A percentile compares a stretch with the other conserved stretches of the same genome.
These are phyloP conservation scores for Flaveria trinervia DNA, from an alignment of 129 eudicot genomes.

Conservation along the genomic window DNA sequence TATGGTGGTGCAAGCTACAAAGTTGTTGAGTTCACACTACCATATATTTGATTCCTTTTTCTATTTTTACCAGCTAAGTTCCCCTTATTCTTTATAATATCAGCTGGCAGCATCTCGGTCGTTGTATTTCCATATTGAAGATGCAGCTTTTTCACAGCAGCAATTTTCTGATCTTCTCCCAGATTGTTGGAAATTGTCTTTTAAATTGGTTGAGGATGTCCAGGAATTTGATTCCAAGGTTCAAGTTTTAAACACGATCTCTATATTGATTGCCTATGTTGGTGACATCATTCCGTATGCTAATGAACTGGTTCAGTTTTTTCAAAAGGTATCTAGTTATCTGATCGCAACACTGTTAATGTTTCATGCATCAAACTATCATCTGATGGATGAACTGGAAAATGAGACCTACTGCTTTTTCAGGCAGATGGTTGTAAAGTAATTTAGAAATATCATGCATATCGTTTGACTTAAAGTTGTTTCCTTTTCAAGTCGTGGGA, in stretches of 20 bases:
- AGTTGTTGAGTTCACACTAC: conserved; percentile 11
- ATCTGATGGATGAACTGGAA: conserved; percentile 3
- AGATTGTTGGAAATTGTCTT: conserved; percentile 81
- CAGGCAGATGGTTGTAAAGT: conserved; percentile 1
- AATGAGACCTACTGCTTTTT: not conserved
- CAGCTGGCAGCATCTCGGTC: conserved; percentile 95
- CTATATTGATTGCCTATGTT: conserved; percentile 68
- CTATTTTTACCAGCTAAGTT: conserved; percentile 5
- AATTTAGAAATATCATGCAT: not conserved
- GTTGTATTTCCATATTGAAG: conserved; percentile 86
- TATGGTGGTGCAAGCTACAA: conserved; percentile 40
- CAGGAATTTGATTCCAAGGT: conserved; percentile 98
- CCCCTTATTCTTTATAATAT: conserved; percentile 27
- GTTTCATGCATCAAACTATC: conserved; percentile 2
- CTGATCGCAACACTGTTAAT: conserved; percentile 8
- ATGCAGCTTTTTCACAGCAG: conserved; percentile 83
- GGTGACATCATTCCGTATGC: conserved; percentile 76
- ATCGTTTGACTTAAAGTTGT: conserved; percentile 25
- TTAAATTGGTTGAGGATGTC: conserved; percentile 81
- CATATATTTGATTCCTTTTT: conserved; percentile 18
- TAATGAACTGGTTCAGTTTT: conserved; percentile 72
- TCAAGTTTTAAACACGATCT: conserved; percentile 87
- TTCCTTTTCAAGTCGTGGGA: conserved; percentile 79
- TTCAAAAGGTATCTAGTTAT: conserved; percentile 61
- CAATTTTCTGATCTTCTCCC: conserved; percentile 91